Evolutionary conservation across 2,329 filamentous ascomycete genomes (phyloP), one percentile per base, ranked within the genome.

Genomic region (Sclerotinia trifoliorum): DNA sequence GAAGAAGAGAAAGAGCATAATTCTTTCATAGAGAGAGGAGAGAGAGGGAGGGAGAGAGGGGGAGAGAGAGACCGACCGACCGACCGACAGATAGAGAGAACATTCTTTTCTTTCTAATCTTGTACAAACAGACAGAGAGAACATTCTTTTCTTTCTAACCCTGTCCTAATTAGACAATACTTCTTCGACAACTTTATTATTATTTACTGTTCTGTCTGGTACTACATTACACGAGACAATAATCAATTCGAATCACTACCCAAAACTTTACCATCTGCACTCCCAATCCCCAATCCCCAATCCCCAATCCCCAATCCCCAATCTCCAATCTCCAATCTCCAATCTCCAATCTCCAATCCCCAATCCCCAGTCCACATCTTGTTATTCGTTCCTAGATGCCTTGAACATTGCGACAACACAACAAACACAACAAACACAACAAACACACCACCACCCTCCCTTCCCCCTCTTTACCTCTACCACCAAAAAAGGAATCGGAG

Each of bases 361-460:
- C 35, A 19, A n/a, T 21, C 21, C 5, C 29, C 32, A 13, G 8
- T 35, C 8, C 54, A 46, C 54, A 56, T 39, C 32, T 17, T 35
- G 8, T 35, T 35, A 24, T 42, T 42, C 6, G 35, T 24, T 57
- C 55, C 55, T 42, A 26, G 13, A 57, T 19, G 15, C 8, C 19
- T 56, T 24, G 19, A 57, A 24, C 35, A 57, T 57, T 57, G 21
- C 55, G n/a, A 57, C 35, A 57, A 57, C 55, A 57, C 55, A 57
- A 57, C 55, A 57, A 57, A 57, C 55, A 57, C n/a, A 57, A n/a
- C n/a, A n/a, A 57, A 57, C 55, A 57, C 55, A 57, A 57, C 55
- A 57, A 57, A 57, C 55, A 57, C n/a, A 57, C 35, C 55, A 57
- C 55, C 48, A 5, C 15, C 32, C 32, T 5, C 32, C 39, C 11